Evolutionary conservation across 805 yeast genomes (phyloP).

Genomic region (Vanderwaltozyma polyspora): DNA sequence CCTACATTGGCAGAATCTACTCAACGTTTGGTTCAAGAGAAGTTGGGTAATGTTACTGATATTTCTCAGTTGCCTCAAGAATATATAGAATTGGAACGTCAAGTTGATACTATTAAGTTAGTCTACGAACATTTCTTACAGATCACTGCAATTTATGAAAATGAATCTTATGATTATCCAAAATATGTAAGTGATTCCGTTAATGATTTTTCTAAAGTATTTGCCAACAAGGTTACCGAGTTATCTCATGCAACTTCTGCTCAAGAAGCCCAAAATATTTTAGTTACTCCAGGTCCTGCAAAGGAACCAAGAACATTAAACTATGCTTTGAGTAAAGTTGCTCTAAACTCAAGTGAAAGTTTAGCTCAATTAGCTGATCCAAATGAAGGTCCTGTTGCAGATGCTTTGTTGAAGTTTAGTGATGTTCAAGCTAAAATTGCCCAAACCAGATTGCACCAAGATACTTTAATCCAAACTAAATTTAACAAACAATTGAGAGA

Average conservation of each 20-base stretch:
- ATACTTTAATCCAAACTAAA: slow-evolving; percentile 54
- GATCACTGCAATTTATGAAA: slow-evolving; percentile 49
- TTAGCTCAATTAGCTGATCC: slow-evolving; percentile 20
- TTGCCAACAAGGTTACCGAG: slow-evolving; percentile 52
- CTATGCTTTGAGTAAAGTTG: slow-evolving; percentile 71
- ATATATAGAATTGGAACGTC: slow-evolving; percentile 60
- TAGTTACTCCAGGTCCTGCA: slow-evolving; percentile 32
- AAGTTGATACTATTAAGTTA: slow-evolving; percentile 59
- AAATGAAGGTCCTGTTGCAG: slow-evolving; percentile 42
- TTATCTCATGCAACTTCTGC: slow-evolving; percentile 65
- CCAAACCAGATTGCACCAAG: slow-evolving; percentile 74
- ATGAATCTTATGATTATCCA: slow-evolving; percentile 78
- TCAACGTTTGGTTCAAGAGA: slow-evolving; percentile 66
- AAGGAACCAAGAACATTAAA: slow-evolving; percentile 65
- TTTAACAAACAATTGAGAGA: slow-evolving; percentile 58
- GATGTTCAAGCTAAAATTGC: slow-evolving; percentile 65
- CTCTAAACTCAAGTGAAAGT: slow-evolving; percentile 35
- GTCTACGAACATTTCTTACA: slow-evolving; percentile 49
- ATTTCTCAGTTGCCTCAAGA: slow-evolving; percentile 79
- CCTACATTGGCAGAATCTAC: slow-evolving; percentile 71
- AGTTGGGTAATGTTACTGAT: slow-evolving; percentile 68
- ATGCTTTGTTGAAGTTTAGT: slow-evolving; percentile 56
- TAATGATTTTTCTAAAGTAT: slow-evolving; percentile 54
- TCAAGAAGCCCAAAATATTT: slow-evolving; percentile 34
- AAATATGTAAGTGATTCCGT: slow-evolving; percentile 63